Evolutionary conservation across 2,329 filamentous ascomycete species (phyloP).

Genomic region (Aspergillus clavatus): DNA sequence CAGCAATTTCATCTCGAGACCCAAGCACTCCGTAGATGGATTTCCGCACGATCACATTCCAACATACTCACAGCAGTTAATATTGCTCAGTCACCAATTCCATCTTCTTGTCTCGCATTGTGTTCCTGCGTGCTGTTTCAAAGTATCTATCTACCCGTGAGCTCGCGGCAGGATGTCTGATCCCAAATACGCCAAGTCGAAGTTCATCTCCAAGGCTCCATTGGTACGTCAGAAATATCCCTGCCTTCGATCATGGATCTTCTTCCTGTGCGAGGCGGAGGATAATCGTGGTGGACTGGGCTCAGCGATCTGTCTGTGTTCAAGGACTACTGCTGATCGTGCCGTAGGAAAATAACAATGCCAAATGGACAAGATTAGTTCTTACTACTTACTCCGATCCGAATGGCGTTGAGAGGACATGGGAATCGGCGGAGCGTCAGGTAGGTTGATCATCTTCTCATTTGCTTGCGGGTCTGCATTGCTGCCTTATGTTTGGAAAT

Average conservation of each 20-base stretch:
- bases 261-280: too few relatives aligned
- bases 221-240: conserved; percentile 24
- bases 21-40: too few relatives aligned
- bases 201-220: conserved; percentile 28
- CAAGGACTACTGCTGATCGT: background rate
- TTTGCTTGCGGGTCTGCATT: conserved; percentile 3
- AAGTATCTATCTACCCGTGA: too few relatives aligned
- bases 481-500: background rate
- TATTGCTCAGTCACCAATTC: too few relatives aligned
- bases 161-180: conserved; percentile 15
- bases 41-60: too few relatives aligned
- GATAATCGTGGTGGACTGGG: too few relatives aligned
- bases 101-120: too few relatives aligned
- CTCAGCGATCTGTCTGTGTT: too few relatives aligned
- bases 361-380: conserved; percentile 40
- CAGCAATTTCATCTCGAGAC: too few relatives aligned
- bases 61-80: too few relatives aligned
- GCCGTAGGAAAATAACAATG: conserved; percentile 34
- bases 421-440: conserved; percentile 44
- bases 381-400: conserved; percentile 43
- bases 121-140: too few relatives aligned
- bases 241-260: background rate
- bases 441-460: conserved; percentile 21
- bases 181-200: conserved; percentile 23
- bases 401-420: conserved; percentile 38